These are phyloP conservation scores for Mycena latifolia DNA, from an alignment of 768 basidiomycete species.

Conservation along the genomic window DNA sequence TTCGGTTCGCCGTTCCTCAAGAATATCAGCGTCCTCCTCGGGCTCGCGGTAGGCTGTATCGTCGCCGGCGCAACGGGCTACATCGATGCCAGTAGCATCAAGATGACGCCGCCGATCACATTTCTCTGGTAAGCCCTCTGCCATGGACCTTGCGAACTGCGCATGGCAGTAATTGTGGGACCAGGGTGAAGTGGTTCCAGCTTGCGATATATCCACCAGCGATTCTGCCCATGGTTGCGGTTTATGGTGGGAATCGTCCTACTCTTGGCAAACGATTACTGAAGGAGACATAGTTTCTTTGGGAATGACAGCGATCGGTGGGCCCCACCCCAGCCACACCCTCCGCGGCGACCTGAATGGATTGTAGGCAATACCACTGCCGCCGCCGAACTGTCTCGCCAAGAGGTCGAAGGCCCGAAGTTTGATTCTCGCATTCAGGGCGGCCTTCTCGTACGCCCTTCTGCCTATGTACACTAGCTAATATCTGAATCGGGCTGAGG, in stretches of 20 bases:
- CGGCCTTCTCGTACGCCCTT: constrained; percentile 70
- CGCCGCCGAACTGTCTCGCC: constrained; percentile 73
- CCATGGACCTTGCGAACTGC: no score
- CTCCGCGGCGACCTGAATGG: no score
- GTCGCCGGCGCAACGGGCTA: constrained; percentile 86
- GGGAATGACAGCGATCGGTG: constrained; percentile 25
- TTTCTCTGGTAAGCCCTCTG: constrained; percentile 82
- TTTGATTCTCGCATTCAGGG: constrained; percentile 90
- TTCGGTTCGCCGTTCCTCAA: constrained; percentile 90
- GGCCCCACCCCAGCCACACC: not conserved
- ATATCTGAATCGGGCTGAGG: constrained; percentile 50
- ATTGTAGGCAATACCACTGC: constrained; percentile 21
- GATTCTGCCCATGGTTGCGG: constrained; percentile 55
- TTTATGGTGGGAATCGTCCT: constrained; percentile 56
- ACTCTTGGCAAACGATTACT: not conserved
- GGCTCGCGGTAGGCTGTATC: constrained; percentile 82
- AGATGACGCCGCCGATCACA: constrained; percentile 79
- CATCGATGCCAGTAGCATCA: constrained; percentile 75
- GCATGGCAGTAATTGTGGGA: not conserved
- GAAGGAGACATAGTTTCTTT: constrained; percentile 13
- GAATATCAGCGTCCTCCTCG: constrained; percentile 83
- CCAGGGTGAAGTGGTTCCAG: constrained; percentile 37
- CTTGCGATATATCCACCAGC: constrained; percentile 42
- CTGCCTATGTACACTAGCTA: no score
- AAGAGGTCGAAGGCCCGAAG: constrained; percentile 73